These are phyloP conservation scores for Triticum aestivum DNA, from an alignment of 176 grass and related monocot genomes.

Conservation along the genomic window DNA sequence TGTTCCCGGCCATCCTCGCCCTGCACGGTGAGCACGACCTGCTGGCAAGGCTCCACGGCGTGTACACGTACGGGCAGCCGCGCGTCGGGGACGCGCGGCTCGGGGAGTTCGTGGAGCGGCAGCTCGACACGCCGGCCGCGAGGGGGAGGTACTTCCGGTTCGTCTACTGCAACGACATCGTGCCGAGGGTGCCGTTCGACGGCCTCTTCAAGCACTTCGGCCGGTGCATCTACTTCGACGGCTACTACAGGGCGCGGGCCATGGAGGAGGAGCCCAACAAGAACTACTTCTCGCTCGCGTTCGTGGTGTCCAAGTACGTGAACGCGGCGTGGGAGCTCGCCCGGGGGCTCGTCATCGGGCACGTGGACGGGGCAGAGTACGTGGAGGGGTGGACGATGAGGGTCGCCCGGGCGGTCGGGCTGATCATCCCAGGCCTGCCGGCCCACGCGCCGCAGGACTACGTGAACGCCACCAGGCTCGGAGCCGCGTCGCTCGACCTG, in stretches of 20 bases:
- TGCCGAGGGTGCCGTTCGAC: slow-evolving; percentile 78
- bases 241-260: slow-evolving; percentile 25
- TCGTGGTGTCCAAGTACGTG: slow-evolving; percentile 50
- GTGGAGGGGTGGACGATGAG: slow-evolving; percentile 58
- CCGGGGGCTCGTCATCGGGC: slow-evolving; percentile 51
- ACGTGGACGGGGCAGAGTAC: slow-evolving; percentile 43
- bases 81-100: slow-evolving; percentile 55
- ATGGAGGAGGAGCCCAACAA: slow-evolving; percentile 69
- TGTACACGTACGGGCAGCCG: slow-evolving; percentile 90
- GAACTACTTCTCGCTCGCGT: slow-evolving; percentile 79
- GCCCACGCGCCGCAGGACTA: slow-evolving; percentile 75
- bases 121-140: slow-evolving; percentile 15
- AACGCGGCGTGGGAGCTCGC: slow-evolving; percentile 68
- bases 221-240: slow-evolving; percentile 60
- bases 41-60: slow-evolving; percentile 42
- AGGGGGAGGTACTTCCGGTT: slow-evolving; percentile 48
- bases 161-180: slow-evolving; percentile 84
- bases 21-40: slow-evolving; percentile 33
- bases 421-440: slow-evolving; percentile 63
- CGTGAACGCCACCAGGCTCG: slow-evolving; percentile 70
- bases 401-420: slow-evolving; percentile 28
- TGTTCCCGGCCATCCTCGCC: slow-evolving; percentile 65
- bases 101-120: slow-evolving; percentile 37
- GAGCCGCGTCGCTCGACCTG: slow-evolving; percentile 15
- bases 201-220: slow-evolving; percentile 74